These are phyloP conservation scores for Aspergillus chevalieri DNA, from an alignment of 2,329 filamentous ascomycete species.

Conservation along the genomic window DNA sequence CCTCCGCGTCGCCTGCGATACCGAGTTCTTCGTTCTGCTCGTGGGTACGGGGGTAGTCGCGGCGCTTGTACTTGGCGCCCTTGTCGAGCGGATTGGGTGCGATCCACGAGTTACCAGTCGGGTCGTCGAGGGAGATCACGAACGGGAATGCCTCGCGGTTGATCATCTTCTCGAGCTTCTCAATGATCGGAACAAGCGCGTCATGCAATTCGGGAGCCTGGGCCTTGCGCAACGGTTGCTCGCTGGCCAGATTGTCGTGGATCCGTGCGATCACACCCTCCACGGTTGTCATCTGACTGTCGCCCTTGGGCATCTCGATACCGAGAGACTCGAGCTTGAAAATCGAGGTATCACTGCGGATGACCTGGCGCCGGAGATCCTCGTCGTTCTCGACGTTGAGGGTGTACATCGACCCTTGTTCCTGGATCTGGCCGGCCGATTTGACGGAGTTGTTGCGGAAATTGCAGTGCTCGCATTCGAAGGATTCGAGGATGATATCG, in stretches of 20 bases:
- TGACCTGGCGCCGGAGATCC: constrained; percentile 79
- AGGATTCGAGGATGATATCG: constrained; percentile 96
- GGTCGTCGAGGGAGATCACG: constrained; percentile 80
- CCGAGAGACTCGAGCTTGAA: constrained; percentile 89
- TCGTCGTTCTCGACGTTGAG: constrained; percentile 65
- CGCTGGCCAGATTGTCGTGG: constrained; percentile 70
- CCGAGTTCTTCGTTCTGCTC: constrained; percentile 86
- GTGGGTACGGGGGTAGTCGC: constrained; percentile 72
- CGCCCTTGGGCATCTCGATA: constrained; percentile 83
- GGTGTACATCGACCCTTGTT: constrained; percentile 77
- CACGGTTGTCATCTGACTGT: constrained; percentile 87
- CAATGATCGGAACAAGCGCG: constrained; percentile 71
- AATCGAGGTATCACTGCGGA: constrained; percentile 82
- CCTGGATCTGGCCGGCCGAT: constrained; percentile 84
- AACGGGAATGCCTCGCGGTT: constrained; percentile 76
- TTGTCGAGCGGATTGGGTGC: constrained; percentile 69
- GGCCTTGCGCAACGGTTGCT: constrained; percentile 75
- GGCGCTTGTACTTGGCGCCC: constrained; percentile 83
- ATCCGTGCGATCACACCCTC: constrained; percentile 79
- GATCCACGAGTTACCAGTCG: constrained; percentile 94
- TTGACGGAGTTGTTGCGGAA: constrained; percentile 92
- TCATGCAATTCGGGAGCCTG: constrained; percentile 69
- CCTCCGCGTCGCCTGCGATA: constrained; percentile 48
- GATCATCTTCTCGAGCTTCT: constrained; percentile 69
- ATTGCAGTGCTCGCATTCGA: constrained; percentile 81